Evolutionary conservation across 441 rosid genomes (phyloP).

Genomic region (Rhodomyrtus psidioides): DNA sequence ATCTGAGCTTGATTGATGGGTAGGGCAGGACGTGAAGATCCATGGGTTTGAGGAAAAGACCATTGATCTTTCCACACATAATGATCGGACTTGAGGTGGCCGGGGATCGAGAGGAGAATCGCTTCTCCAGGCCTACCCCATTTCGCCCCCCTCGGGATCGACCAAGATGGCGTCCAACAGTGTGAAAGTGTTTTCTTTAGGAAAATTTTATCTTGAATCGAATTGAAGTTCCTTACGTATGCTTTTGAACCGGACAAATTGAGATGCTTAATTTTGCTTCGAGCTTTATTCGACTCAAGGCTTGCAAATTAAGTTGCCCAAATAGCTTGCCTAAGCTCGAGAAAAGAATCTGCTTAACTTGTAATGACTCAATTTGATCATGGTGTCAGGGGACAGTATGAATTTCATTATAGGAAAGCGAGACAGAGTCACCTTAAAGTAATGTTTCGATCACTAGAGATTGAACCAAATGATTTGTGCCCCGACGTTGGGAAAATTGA

Average conservation of each 20-base stretch:
- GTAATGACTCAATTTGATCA: too few relatives aligned
- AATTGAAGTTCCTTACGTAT: neutral
- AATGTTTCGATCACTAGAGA: too few relatives aligned
- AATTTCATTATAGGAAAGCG: too few relatives aligned
- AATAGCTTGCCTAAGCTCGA: neutral
- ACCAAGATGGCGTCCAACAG: neutral
- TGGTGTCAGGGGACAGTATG: too few relatives aligned
- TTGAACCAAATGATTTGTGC: too few relatives aligned
- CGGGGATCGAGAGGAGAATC: neutral
- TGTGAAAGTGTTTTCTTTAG: neutral
- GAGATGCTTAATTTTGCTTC: accelerated
- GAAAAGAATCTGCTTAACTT: too few relatives aligned
- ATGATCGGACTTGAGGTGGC: neutral
- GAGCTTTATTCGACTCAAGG: neutral
- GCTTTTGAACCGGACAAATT: accelerated
- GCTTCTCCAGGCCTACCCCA: neutral
- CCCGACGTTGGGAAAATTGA: too few relatives aligned
- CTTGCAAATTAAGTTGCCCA: neutral
- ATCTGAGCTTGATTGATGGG: neutral
- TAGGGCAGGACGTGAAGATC: neutral
- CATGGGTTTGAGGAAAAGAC: too few relatives aligned
- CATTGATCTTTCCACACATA: neutral
- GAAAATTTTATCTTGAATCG: neutral
- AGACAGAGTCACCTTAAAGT: too few relatives aligned
- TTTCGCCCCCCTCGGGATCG: neutral